phyloP scores from a whole-genome alignment of 225 moss, liverwort and hornwort genomes.

The Takakia lepidozioides region DNA sequence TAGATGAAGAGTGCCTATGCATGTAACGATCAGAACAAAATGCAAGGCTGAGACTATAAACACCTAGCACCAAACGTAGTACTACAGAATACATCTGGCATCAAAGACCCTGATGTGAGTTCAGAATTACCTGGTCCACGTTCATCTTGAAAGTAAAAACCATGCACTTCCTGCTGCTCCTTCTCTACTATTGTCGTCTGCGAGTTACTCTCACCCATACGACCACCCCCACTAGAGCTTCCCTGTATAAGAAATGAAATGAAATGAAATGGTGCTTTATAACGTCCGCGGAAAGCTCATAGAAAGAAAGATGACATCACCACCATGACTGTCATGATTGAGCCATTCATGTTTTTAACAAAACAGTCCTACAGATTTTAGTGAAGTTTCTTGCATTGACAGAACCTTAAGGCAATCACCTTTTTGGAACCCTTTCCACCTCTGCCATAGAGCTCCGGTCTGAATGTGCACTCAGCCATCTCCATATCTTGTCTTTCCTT shows the following conservation, averaged over 20 bases:
- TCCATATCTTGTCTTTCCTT: constrained; percentile 60
- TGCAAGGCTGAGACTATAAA: too few relatives aligned
- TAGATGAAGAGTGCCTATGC: too few relatives aligned
- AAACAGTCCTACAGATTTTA: too few relatives aligned
- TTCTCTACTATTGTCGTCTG: constrained; percentile 20
- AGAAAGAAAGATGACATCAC: too few relatives aligned
- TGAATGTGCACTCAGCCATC: constrained; percentile 87
- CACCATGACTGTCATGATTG: too few relatives aligned
- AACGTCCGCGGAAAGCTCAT: too few relatives aligned
- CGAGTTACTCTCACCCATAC: constrained; percentile 4
- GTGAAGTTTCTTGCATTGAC: too few relatives aligned
- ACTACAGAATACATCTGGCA: neutral
- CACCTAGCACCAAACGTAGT: too few relatives aligned
- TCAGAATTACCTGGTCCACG: too few relatives aligned
- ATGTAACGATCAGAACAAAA: too few relatives aligned
- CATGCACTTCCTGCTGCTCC: constrained; percentile 19
- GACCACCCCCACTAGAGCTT: neutral
- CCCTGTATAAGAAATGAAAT: constrained; percentile 2
- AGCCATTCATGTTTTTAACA: too few relatives aligned
- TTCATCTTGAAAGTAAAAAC: constrained; percentile 65
- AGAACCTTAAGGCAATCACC: neutral
- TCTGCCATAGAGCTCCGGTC: constrained; percentile 53
- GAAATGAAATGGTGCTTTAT: too few relatives aligned
- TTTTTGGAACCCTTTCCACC: constrained; percentile 25
- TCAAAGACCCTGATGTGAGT: neutral